These are phyloP conservation scores for Boeremia exigua DNA, from an alignment of 2,329 filamentous ascomycete genomes.

Conservation along the genomic window DNA sequence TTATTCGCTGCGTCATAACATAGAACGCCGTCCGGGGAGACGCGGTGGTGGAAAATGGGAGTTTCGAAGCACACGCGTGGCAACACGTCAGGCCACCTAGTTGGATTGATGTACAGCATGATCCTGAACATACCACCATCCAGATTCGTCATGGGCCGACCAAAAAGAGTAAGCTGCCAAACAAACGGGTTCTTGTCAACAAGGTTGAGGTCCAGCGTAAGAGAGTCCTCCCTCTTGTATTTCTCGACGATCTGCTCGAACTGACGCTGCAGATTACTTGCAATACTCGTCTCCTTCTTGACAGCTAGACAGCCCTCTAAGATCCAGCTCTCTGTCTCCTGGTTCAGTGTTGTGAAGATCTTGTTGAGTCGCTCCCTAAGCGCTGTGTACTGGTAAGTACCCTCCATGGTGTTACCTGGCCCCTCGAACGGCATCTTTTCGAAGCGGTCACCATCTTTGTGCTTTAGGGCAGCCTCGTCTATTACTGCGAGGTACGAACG, in stretches of 20 bases:
- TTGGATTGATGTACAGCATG: constrained; percentile 76
- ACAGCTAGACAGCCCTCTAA: constrained; percentile 68
- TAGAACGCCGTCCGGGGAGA: constrained; percentile 78
- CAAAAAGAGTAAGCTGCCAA: constrained; percentile 89
- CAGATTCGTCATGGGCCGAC: constrained; percentile 88
- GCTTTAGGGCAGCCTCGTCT: constrained; percentile 66
- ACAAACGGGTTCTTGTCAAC: constrained; percentile 85
- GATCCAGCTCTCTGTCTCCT: constrained; percentile 76
- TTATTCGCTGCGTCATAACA: constrained; percentile 74
- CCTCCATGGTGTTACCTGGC: constrained; percentile 79
- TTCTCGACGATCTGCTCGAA: constrained; percentile 80
- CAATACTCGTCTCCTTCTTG: constrained; percentile 73
- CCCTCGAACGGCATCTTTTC: constrained; percentile 88
- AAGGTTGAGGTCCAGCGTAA: constrained; percentile 76
- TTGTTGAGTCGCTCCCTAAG: constrained; percentile 71
- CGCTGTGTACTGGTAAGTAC: constrained; percentile 79
- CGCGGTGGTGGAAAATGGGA: constrained; percentile 84
- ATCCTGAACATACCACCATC: constrained; percentile 87
- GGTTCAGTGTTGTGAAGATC: constrained; percentile 73
- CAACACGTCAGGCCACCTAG: constrained; percentile 82
- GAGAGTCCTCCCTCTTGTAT: constrained; percentile 72
- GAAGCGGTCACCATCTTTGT: constrained; percentile 70
- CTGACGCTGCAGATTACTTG: constrained; percentile 82
- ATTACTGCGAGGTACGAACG: constrained; percentile 81
- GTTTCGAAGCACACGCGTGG: constrained; percentile 84